Evolutionary conservation across 495 filamentous ascomycete genomes (phyloP).

Genomic region (Aspergillus steynii): DNA sequence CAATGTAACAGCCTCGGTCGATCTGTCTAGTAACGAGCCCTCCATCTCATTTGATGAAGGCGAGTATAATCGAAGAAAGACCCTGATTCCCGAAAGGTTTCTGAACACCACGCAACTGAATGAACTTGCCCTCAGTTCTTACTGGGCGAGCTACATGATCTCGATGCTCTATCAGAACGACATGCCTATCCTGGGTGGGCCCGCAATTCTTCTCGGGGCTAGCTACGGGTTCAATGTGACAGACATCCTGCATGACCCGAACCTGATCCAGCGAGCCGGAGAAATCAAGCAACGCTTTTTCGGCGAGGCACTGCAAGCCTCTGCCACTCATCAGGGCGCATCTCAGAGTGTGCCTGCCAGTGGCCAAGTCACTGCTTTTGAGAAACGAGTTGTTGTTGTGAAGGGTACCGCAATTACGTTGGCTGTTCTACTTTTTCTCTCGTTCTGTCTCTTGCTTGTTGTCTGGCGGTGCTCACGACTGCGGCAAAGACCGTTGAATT

Average conservation of each 20-base stretch:
- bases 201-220: conserved; percentile 19
- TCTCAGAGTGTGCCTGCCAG: conserved; percentile 1
- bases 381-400: conserved; percentile 20
- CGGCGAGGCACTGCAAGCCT: conserved; percentile 33
- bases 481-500: conserved; percentile 17
- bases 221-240: conserved; percentile 26
- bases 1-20: conserved; percentile 26
- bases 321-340: conserved; percentile 16
- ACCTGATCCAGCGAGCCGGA: conserved; percentile 16
- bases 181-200: conserved; percentile 10
- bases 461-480: conserved; percentile 18
- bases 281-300: conserved; percentile 37
- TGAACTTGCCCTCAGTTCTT: conserved; percentile 15
- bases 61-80: conserved; percentile 17
- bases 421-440: conserved; percentile 19
- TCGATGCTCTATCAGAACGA: conserved; percentile 16
- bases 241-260: conserved; percentile 17
- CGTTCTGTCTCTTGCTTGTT: conserved; percentile 17
- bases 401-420: conserved; percentile 21
- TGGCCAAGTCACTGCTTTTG: conserved; percentile 10
- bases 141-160: conserved; percentile 27
- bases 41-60: conserved; percentile 27
- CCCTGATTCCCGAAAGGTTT: conserved; percentile 17
- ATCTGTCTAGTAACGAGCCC: conserved; percentile 17
- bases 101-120: conserved; percentile 22